phyloP scores from a whole-genome alignment of 108 stramenopile genomes.

The Cyclotella choctawhatcheeana region DNA sequence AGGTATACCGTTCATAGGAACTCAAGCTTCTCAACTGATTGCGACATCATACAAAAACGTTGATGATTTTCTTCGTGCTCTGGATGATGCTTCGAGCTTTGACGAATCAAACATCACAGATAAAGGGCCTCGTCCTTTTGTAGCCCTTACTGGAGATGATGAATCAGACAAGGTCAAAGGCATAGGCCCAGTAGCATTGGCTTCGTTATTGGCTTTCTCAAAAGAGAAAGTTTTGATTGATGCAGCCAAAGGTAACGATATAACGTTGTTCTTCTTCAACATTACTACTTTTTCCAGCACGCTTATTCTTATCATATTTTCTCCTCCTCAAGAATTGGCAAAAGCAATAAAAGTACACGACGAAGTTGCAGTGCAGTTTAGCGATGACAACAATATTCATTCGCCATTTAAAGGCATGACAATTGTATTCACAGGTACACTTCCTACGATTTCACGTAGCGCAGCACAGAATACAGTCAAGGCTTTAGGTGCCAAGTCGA shows the following conservation, averaged over 20 bases:
- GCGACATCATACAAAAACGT: conserved; percentile 63
- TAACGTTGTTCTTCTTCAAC: no score
- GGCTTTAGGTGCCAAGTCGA: conserved; percentile 66
- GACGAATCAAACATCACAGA: background rate
- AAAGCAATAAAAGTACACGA: conserved; percentile 47
- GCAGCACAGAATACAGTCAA: conserved; percentile 64
- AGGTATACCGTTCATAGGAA: conserved; percentile 76
- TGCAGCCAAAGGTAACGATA: conserved; percentile 72
- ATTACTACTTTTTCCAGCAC: no score
- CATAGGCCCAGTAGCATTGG: conserved; percentile 68
- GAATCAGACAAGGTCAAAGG: conserved; percentile 63
- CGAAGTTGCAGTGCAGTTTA: conserved; percentile 4
- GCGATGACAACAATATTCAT: background rate
- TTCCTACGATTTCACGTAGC: conserved; percentile 65
- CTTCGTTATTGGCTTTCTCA: conserved; percentile 62
- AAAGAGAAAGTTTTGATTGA: conserved; percentile 56
- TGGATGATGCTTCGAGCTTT: conserved; percentile 49
- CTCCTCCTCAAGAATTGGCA: no score
- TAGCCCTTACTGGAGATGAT: conserved; percentile 21
- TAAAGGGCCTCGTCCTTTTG: conserved; percentile 23
- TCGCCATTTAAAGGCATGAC: conserved; percentile 64
- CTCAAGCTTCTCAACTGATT: conserved; percentile 69
- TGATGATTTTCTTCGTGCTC: conserved; percentile 61
- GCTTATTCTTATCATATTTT: no score
- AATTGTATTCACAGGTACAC: conserved; percentile 81